Percentiles rank a stretch among this genome's conserved stretches.
Evolutionary conservation across 345 rosid species (phyloP).

Genomic region (Corchorus olitorius): DNA sequence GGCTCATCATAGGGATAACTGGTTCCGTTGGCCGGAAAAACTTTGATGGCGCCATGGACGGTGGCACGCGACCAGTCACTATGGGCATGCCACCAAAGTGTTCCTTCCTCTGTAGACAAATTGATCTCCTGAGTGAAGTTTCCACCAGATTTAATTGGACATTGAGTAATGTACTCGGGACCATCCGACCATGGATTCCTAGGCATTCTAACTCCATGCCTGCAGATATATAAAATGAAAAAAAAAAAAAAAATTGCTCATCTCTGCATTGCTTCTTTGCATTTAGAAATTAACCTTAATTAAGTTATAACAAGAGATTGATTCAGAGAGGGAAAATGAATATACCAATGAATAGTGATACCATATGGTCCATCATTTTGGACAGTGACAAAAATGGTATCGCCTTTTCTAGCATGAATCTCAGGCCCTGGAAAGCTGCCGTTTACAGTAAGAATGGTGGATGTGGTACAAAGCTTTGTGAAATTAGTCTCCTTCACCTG

Average conservation of each 20-base stretch:
- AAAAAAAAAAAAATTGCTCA: too few relatives aligned
- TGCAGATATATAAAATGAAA: neutral
- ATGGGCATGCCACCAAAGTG: slow-evolving; percentile 62
- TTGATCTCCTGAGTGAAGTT: slow-evolving; percentile 39
- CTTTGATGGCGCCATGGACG: slow-evolving; percentile 43
- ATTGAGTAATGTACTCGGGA: slow-evolving; percentile 54
- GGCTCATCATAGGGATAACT: slow-evolving; percentile 30
- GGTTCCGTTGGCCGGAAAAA: slow-evolving; percentile 27
- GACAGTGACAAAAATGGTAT: slow-evolving; percentile 41
- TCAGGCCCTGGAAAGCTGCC: slow-evolving; percentile 50
- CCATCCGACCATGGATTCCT: slow-evolving; percentile 63
- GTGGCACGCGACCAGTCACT: slow-evolving; percentile 55
- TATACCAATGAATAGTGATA: slow-evolving; percentile 55
- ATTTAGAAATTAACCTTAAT: too few relatives aligned
- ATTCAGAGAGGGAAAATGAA: neutral
- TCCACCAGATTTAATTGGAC: slow-evolving; percentile 37
- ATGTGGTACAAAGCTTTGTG: slow-evolving; percentile 41
- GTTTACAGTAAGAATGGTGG: slow-evolving; percentile 47
- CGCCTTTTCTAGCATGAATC: slow-evolving; percentile 41
- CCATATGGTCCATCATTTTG: slow-evolving; percentile 44
- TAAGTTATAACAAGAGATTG: neutral
- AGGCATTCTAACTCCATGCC: slow-evolving; percentile 54
- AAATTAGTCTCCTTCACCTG: slow-evolving; percentile 7
- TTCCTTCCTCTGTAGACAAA: slow-evolving; percentile 42
- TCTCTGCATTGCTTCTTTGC: too few relatives aligned